Conservation (phyloP, 179 eudicot species). For the Camellia oleifera region DNA sequence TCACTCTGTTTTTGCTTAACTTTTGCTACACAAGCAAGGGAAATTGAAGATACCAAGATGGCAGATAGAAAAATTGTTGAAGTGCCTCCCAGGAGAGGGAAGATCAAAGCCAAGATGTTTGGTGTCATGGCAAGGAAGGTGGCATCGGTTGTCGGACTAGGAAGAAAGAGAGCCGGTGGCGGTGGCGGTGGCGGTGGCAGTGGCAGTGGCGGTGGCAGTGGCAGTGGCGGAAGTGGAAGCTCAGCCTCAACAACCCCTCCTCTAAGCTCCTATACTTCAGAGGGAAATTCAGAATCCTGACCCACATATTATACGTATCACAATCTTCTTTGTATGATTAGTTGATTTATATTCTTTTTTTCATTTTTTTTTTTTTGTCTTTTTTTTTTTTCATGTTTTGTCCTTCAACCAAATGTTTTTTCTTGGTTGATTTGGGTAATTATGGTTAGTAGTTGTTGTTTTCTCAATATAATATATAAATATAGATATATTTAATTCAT, state of each 20-base stretch:
- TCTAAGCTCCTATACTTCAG: not conserved
- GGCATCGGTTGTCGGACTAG: not conserved
- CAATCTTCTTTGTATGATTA: too few species aligned
- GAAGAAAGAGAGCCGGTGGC: not conserved
- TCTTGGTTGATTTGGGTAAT: too few species aligned
- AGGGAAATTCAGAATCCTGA: not conserved
- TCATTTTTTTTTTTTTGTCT: not conserved
- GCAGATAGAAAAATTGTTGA: not conserved
- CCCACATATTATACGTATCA: not conserved
- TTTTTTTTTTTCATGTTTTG: not conserved
- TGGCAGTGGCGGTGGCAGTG: not conserved
- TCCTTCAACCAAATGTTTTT: not conserved
- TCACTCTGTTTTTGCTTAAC: not conserved
- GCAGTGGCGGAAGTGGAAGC: not conserved
- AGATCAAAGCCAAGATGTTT: not conserved
- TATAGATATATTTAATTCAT: too few species aligned
- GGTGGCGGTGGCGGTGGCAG: not conserved
- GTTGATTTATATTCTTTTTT: too few species aligned
- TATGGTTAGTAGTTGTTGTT: too few species aligned
- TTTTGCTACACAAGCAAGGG: not conserved
- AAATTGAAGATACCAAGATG: not conserved
- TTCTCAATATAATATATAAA: too few species aligned
- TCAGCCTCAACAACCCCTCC: conserved; percentile 2
- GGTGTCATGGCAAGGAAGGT: not conserved
- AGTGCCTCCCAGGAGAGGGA: conserved; percentile 12